Evolutionary conservation across 257 asterid species (phyloP).

Genomic region (Solanum bulbocastanum): DNA sequence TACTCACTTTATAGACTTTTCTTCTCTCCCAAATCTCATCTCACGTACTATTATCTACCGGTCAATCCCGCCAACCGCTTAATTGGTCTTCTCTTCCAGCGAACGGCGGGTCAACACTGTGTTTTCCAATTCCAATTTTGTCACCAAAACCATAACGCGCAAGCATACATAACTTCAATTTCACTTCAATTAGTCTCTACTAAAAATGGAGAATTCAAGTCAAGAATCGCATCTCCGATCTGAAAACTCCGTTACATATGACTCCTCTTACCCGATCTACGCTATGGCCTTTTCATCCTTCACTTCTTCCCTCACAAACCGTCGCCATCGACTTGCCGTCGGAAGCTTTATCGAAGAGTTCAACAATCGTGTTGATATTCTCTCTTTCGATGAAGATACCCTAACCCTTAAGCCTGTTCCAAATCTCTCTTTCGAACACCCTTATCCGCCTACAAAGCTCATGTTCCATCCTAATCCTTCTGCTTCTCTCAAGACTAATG

Average conservation of each 20-base stretch:
- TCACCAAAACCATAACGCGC: not conserved
- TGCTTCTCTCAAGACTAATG: constrained; percentile 24
- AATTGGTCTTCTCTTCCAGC: not conserved
- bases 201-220: constrained; percentile 37
- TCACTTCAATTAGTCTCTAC: not conserved
- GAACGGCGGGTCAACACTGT: not conserved
- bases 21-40: not conserved
- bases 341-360: constrained; percentile 71
- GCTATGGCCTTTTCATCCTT: constrained; percentile 66
- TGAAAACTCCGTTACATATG: constrained; percentile 43
- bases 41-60: not conserved
- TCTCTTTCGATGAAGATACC: constrained; percentile 62
- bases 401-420: constrained; percentile 39
- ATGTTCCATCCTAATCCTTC: constrained; percentile 63
- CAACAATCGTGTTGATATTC: constrained; percentile 69
- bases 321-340: constrained; percentile 52
- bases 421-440: constrained; percentile 66
- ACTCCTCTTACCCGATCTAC: constrained; percentile 53
- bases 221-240: constrained; percentile 32
- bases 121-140: not conserved
- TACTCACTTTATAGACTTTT: not conserved
- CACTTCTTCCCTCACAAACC: constrained; percentile 8
- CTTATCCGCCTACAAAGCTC: constrained; percentile 86
- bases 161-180: not conserved
- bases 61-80: not conserved